These are phyloP conservation scores for Gaertneriomyces sp. DNA, from an alignment of 192 early-diverging fungal species.

Conservation along the genomic window DNA sequence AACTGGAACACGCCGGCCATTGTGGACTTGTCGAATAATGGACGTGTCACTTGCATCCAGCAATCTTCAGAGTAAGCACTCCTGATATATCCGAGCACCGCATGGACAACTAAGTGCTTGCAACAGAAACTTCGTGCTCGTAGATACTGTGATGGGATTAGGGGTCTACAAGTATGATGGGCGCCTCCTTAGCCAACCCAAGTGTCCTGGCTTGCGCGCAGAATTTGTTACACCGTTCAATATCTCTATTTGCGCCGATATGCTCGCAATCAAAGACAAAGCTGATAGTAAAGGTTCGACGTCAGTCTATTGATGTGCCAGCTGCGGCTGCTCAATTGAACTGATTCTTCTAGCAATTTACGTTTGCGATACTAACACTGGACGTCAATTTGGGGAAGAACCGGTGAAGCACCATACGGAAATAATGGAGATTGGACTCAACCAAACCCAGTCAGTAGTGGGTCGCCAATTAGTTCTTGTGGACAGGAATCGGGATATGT, in stretches of 20 bases:
- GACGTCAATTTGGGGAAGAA: constrained; percentile 40
- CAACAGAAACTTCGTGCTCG: constrained; percentile 48
- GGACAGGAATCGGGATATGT: constrained; percentile 60
- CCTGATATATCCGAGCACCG: background rate
- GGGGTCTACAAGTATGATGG: constrained; percentile 57
- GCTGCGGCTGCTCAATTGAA: background rate
- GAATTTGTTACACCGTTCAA: constrained; percentile 51
- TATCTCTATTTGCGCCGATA: constrained; percentile 47
- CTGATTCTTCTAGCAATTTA: constrained; percentile 38
- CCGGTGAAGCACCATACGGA: constrained; percentile 47
- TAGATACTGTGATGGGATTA: constrained; percentile 53
- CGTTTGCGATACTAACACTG: constrained; percentile 47
- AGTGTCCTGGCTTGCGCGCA: constrained; percentile 50
- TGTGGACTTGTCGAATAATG: constrained; percentile 51
- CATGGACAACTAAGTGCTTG: background rate
- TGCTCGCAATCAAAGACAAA: constrained; percentile 48
- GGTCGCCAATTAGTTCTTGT: constrained; percentile 47
- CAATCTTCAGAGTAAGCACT: constrained; percentile 46
- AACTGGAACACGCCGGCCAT: constrained; percentile 63
- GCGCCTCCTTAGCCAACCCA: constrained; percentile 45
- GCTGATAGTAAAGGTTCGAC: constrained; percentile 52
- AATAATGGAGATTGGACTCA: constrained; percentile 45
- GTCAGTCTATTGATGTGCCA: constrained; percentile 8
- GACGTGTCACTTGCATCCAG: constrained; percentile 56
- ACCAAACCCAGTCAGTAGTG: constrained; percentile 35